phyloP scores from a whole-genome alignment of 1,284 basidiomycete genomes.

The Cystobasidium sp. region DNA sequence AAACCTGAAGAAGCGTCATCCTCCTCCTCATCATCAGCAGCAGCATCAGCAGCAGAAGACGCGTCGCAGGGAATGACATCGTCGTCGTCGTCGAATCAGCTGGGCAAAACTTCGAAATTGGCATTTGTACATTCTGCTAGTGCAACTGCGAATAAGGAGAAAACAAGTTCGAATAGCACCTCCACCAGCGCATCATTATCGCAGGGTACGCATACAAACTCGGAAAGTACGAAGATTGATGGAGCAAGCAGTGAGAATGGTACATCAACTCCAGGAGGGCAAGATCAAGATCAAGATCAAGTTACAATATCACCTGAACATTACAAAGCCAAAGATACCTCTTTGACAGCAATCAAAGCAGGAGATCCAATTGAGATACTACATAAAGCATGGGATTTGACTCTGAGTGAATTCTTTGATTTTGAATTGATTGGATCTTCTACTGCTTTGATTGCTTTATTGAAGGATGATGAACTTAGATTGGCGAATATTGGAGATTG shows the following conservation, averaged over 20 bases:
- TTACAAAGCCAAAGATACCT: not conserved
- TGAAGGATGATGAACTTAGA: slow-evolving; percentile 74
- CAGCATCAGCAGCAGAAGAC: not conserved
- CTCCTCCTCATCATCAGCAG: not conserved
- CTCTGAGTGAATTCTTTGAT: slow-evolving; percentile 58
- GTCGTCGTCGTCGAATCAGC: too few relatives aligned
- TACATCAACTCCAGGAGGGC: too few relatives aligned
- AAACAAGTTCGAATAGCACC: not conserved
- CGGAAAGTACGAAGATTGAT: too few relatives aligned
- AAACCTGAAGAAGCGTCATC: not conserved
- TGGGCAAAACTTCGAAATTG: not conserved
- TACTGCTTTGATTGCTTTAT: slow-evolving; percentile 63
- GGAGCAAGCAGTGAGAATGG: too few relatives aligned
- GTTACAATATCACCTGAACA: not conserved
- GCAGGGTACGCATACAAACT: too few relatives aligned
- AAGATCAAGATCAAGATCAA: not conserved
- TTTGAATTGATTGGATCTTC: slow-evolving; percentile 64
- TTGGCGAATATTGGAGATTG: slow-evolving; percentile 94
- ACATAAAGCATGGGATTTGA: slow-evolving; percentile 64
- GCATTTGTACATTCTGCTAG: slow-evolving; percentile 13
- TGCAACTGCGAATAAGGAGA: not conserved
- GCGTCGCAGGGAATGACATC: not conserved
- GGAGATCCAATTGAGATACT: slow-evolving; percentile 65
- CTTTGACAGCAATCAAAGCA: not conserved
- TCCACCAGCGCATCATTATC: too few relatives aligned